Conservation (phyloP, 345 rosid genomes). For the Gossypium arboreum region DNA sequence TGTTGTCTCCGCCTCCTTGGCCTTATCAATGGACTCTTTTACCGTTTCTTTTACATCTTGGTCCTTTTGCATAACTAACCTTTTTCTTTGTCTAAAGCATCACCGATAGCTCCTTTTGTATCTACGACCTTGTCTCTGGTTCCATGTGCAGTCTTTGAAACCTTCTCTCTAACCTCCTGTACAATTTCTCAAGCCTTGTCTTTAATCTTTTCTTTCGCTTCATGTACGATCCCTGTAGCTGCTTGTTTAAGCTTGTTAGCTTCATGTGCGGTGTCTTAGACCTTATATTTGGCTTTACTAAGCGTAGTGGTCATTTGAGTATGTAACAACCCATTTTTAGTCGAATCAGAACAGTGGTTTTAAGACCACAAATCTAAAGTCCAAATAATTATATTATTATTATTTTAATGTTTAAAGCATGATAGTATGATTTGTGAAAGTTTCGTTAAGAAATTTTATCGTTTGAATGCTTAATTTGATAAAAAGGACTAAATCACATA, state of each 20-base stretch:
- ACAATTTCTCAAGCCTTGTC: neutral
- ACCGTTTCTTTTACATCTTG: constrained; percentile 22
- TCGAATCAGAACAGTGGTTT: no score
- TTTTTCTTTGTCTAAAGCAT: constrained; percentile 7
- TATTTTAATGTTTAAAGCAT: no score
- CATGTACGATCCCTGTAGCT: neutral
- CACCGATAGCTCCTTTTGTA: constrained; percentile 21
- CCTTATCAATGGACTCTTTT: constrained; percentile 13
- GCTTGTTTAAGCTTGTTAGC: constrained; percentile 26
- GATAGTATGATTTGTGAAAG: no score
- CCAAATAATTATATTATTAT: no score
- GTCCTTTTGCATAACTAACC: constrained; percentile 7
- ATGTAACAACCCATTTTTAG: no score
- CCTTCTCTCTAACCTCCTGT: neutral
- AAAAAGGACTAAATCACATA: no score
- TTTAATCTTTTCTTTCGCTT: neutral
- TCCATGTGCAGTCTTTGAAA: constrained; percentile 8
- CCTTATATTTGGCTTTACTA: constrained; percentile 41
- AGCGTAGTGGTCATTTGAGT: constrained; percentile 18
- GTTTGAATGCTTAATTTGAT: no score
- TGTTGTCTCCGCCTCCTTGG: neutral
- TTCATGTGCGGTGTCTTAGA: constrained; percentile 13
- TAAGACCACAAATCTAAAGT: no score
- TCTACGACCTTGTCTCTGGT: neutral
- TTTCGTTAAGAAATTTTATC: no score